phyloP scores from a whole-genome alignment of 1,284 basidiomycete genomes.

The Dichomitus squalens region DNA sequence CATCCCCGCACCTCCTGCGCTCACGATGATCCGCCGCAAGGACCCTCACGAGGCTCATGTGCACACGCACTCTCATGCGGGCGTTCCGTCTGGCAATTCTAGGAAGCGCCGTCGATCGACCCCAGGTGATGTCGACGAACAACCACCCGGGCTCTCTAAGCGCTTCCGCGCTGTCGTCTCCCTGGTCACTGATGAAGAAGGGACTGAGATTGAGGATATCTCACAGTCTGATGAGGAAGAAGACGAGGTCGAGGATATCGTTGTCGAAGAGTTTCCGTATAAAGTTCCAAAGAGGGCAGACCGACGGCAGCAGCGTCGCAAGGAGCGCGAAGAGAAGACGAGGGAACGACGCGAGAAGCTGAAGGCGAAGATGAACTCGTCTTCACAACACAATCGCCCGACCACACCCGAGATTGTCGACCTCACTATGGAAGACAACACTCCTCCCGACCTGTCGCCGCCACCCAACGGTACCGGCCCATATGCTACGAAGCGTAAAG shows the following conservation, averaged over 20 bases:
- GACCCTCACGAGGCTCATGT: not conserved
- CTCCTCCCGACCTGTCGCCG: conserved; percentile 5
- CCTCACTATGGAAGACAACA: conserved; percentile 23
- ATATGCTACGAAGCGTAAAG: conserved; percentile 22
- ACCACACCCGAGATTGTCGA: conserved; percentile 24
- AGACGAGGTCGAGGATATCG: conserved; percentile 57
- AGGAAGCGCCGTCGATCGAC: conserved; percentile 26
- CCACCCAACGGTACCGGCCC: conserved; percentile 1
- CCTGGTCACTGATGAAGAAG: conserved; percentile 18
- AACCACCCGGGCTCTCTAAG: conserved; percentile 16
- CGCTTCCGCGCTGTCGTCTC: conserved; percentile 22
- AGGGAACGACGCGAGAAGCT: conserved; percentile 16
- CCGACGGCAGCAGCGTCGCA: conserved; percentile 3
- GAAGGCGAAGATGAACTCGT: conserved; percentile 10
- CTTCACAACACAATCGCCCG: conserved; percentile 9
- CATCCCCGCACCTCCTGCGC: conserved; percentile 48
- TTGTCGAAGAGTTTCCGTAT: conserved; percentile 44
- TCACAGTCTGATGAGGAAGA: conserved; percentile 45
- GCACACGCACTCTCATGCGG: not conserved
- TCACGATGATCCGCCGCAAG: conserved; percentile 33
- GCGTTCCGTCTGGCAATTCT: not conserved
- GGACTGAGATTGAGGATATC: conserved; percentile 7
- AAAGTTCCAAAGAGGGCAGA: conserved; percentile 1
- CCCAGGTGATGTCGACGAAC: conserved; percentile 14
- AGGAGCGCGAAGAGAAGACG: conserved; percentile 7